Percentiles rank a stretch among this genome's conserved stretches.
Conservation (phyloP, 805 yeast species). For the Candida loeiensis region DNA sequence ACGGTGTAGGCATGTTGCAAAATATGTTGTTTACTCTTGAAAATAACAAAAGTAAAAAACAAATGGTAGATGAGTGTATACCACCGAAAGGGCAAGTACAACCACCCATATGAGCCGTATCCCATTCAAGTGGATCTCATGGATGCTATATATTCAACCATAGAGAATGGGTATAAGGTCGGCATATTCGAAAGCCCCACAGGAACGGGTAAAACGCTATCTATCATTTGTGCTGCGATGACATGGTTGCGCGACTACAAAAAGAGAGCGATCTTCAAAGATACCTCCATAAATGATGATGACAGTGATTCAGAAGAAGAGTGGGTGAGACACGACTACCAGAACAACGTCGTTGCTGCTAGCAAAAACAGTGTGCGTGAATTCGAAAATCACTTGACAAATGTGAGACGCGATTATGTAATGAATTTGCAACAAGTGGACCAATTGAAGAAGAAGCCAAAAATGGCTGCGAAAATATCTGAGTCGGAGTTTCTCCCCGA, state of each 20-base stretch:
- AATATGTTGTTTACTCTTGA: constrained; percentile 1
- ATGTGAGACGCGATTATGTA: constrained; percentile 25
- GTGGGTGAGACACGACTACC: constrained; percentile 52
- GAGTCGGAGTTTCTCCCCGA: constrained; percentile 25
- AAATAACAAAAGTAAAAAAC: neutral
- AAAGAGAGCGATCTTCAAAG: constrained; percentile 13
- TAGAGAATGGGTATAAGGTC: constrained; percentile 53
- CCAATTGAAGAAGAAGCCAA: constrained; percentile 12
- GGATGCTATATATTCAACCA: constrained; percentile 65
- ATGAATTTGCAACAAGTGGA: constrained; percentile 13
- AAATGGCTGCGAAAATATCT: constrained; percentile 10
- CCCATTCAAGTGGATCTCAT: constrained; percentile 72
- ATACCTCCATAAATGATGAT: constrained; percentile 6
- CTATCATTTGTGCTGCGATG: constrained; percentile 79
- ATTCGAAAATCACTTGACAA: constrained; percentile 40
- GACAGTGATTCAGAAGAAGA: constrained; percentile 50
- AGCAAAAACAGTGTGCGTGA: constrained; percentile 26
- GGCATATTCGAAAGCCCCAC: constrained; percentile 92
- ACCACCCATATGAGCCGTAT: constrained; percentile 84
- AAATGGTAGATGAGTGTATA: neutral
- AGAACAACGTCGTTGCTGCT: constrained; percentile 30
- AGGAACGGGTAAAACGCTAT: constrained; percentile 90
- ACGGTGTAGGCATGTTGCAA: constrained; percentile 4
- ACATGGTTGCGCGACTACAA: constrained; percentile 71
- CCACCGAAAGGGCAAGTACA: constrained; percentile 27